Conservation (phyloP, 1,139 yeast genomes). For the Hansenula anomala region DNA sequence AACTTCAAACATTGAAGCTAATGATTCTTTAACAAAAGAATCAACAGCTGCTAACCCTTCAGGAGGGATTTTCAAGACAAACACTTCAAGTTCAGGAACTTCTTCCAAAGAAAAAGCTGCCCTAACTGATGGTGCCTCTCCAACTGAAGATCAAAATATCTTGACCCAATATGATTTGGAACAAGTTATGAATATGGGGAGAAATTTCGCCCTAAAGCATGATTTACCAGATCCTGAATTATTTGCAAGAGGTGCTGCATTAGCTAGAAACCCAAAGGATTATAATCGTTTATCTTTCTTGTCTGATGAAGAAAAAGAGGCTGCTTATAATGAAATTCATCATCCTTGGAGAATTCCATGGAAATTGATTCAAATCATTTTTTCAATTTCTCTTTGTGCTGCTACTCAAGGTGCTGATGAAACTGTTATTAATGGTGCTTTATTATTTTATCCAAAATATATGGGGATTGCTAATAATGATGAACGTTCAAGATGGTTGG, state of each 20-base stretch:
- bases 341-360: constrained; percentile 52
- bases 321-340: constrained; percentile 45
- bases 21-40: too few relatives aligned
- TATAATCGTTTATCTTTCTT: constrained; percentile 56
- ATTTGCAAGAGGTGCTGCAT: constrained; percentile 70
- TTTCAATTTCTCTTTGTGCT: constrained; percentile 83
- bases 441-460: constrained; percentile 57
- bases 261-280: constrained; percentile 62
- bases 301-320: constrained; percentile 53
- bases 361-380: constrained; percentile 56
- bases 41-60: background rate
- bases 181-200: constrained; percentile 69
- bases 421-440: constrained; percentile 82
- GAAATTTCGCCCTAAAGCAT: constrained; percentile 58
- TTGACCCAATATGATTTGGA: constrained; percentile 57
- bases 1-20: background rate
- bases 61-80: too few relatives aligned
- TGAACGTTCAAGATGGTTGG: constrained; percentile 57
- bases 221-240: constrained; percentile 55
- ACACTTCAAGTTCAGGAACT: constrained; percentile 1
- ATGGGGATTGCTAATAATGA: constrained; percentile 46
- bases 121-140: constrained; percentile 3
- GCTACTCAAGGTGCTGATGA: constrained; percentile 95
- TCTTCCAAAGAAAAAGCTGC: background rate
- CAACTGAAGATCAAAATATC: constrained; percentile 43